phyloP scores from a whole-genome alignment of 2,329 filamentous ascomycete genomes.

The Sclerotinia trifoliorum region DNA sequence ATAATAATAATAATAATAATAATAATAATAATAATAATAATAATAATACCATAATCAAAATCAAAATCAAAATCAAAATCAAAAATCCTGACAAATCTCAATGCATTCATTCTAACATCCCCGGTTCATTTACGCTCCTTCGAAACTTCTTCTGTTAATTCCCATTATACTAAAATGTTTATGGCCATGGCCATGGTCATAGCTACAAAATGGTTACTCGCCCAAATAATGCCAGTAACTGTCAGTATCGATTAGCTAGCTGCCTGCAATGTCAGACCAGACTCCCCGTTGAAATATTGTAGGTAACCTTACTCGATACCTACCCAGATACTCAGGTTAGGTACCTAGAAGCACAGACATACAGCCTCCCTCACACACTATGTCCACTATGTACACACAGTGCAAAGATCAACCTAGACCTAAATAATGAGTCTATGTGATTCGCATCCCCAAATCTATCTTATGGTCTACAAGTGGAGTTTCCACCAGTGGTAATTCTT shows the following conservation, averaged over 20 bases:
- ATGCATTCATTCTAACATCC: too few species aligned
- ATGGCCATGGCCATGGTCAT: too few species aligned
- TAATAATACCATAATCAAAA: background rate
- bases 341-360: background rate
- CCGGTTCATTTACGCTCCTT: too few species aligned
- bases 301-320: too few species aligned
- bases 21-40: background rate
- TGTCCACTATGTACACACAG: background rate
- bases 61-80: too few species aligned
- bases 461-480: conserved; percentile 4
- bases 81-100: too few species aligned
- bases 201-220: too few species aligned
- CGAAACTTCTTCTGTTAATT: too few species aligned
- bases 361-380: background rate
- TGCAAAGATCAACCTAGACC: background rate
- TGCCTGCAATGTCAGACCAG: conserved; percentile 7
- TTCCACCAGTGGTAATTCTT: background rate
- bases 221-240: too few species aligned
- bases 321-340: too few species aligned
- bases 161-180: too few species aligned
- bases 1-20: background rate
- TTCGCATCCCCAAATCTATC: conserved; percentile 2
- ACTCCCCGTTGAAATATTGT: background rate
- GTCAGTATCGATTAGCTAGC: too few species aligned
- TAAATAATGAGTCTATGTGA: background rate